Conservation (phyloP, 352 stramenopile genomes). For the Phytophthora lateralis region DNA sequence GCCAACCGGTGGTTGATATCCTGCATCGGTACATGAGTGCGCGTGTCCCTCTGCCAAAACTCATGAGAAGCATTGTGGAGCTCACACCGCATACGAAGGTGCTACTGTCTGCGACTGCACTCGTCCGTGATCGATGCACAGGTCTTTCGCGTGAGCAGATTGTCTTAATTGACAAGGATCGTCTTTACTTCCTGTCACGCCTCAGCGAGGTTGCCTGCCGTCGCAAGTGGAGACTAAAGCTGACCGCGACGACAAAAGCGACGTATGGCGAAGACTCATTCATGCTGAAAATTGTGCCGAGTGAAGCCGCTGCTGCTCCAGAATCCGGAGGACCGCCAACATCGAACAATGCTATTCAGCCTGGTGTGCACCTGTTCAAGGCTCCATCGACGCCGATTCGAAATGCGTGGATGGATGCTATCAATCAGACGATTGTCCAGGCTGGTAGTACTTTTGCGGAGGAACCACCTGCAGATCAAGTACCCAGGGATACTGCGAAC, state of each 20-base stretch:
- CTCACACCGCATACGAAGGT: slow-evolving; percentile 77
- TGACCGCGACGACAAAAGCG: slow-evolving; percentile 57
- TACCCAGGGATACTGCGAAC: slow-evolving; percentile 35
- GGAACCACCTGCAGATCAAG: slow-evolving; percentile 11
- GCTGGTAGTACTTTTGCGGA: slow-evolving; percentile 25
- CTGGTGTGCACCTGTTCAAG: slow-evolving; percentile 61
- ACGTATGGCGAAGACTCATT: slow-evolving; percentile 84
- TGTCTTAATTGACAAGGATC: slow-evolving; percentile 74
- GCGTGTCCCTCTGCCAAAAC: slow-evolving; percentile 64
- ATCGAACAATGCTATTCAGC: slow-evolving; percentile 23
- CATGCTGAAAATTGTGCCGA: slow-evolving; percentile 72
- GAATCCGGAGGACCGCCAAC: slow-evolving; percentile 25
- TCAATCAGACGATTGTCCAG: slow-evolving; percentile 56
- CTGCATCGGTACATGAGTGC: slow-evolving; percentile 85
- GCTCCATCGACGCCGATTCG: slow-evolving; percentile 65
- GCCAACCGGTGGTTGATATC: slow-evolving; percentile 81
- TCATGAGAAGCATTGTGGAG: slow-evolving; percentile 82
- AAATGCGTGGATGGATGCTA: slow-evolving; percentile 70
- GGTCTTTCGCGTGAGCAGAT: slow-evolving; percentile 77
- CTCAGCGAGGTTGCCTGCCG: slow-evolving; percentile 71
- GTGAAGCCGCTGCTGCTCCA: slow-evolving; percentile 32
- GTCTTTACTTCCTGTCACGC: slow-evolving; percentile 67
- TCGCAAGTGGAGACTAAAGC: slow-evolving; percentile 69
- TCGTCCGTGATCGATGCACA: slow-evolving; percentile 79
- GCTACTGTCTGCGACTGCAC: slow-evolving; percentile 69